Base-by-base conservation (phyloP, 108 stramenopile genomes). In the Nitzschia sp. region DNA sequence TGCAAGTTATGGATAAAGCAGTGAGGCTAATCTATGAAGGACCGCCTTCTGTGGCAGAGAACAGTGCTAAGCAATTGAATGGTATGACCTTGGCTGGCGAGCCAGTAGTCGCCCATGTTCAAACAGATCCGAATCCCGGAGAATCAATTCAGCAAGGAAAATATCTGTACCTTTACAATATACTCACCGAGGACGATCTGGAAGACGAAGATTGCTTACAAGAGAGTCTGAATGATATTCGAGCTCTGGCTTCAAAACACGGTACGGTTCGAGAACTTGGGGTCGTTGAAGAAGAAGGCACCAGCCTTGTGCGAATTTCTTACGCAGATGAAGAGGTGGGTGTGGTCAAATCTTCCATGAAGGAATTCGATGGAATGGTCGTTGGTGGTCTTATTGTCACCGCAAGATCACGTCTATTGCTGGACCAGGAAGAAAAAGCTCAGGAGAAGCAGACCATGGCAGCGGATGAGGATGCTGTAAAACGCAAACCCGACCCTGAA, bases 161-260 rank as follows among this genome's bases (percentile, higher is more conserved):
- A 11, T 47, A 52, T 1, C 44, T 91, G 22, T 56, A 80, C 52
- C 68, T 91, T 44, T 58, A 74, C 47, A 87, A 91, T 34, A 69
- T 89, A 29, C 58, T 92, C 53, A 80, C 77, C 9, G 73, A 82
- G 9, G 91, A 92, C 38, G 91, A 92, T 56, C 67, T 82, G 44
- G 83, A 82, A 27, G 91, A 92, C 54, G 79, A 84, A 13, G 91
- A 92, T 27, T 89, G 85, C 41, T 75, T 92, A 22, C 80, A 81
- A 53, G 91, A 92, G 64, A 87, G 86, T 54, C 33, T 83, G 13
- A 62, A 66, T 47, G 91, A 92, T 38, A 76, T 92, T 26, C 64
- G 64, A 26, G 67, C 73, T 29, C 47, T 89, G 28, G 82, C 87
- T 23, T 53, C 66, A 2, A 59, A 56, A 38, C 81, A 80, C 58